Percentiles rank a stretch among this genome's conserved stretches.
phyloP scores from a whole-genome alignment of 345 rosid genomes.

The Brassica napus region DNA sequence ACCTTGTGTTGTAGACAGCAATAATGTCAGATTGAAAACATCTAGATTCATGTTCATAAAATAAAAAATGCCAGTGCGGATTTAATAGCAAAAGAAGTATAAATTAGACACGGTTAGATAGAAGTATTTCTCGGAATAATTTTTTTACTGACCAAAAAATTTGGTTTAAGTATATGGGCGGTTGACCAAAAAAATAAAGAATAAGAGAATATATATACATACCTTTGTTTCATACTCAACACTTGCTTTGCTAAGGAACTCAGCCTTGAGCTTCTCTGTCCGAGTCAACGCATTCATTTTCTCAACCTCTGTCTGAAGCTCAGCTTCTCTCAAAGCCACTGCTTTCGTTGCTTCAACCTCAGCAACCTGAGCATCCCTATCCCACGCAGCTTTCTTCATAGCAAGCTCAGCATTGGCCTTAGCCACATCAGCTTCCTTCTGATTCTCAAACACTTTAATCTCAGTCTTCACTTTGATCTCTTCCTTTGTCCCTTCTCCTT shows the following conservation, averaged over 20 bases:
- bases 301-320: conserved; percentile 74
- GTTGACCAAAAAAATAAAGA: no score
- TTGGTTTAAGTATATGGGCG: no score
- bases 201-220: background rate
- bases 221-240: conserved; percentile 74
- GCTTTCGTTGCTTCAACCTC: conserved; percentile 78
- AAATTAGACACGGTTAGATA: no score
- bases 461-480: conserved; percentile 65
- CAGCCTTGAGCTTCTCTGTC: conserved; percentile 82
- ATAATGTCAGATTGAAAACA: background rate
- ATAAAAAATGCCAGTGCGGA: no score
- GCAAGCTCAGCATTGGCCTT: conserved; percentile 68
- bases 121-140: no score
- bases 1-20: conserved; percentile 30
- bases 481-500: conserved; percentile 68
- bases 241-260: conserved; percentile 68
- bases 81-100: no score
- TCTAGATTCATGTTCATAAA: no score
- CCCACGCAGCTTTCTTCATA: conserved; percentile 77
- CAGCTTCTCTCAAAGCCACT: conserved; percentile 68
- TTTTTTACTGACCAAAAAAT: no score
- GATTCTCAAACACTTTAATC: conserved; percentile 71
- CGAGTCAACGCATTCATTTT: conserved; percentile 65
- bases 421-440: conserved; percentile 72
- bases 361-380: conserved; percentile 59